phyloP scores from a whole-genome alignment of 2,329 filamentous ascomycete genomes.

The Hymenotorrendiella dingleyae region DNA sequence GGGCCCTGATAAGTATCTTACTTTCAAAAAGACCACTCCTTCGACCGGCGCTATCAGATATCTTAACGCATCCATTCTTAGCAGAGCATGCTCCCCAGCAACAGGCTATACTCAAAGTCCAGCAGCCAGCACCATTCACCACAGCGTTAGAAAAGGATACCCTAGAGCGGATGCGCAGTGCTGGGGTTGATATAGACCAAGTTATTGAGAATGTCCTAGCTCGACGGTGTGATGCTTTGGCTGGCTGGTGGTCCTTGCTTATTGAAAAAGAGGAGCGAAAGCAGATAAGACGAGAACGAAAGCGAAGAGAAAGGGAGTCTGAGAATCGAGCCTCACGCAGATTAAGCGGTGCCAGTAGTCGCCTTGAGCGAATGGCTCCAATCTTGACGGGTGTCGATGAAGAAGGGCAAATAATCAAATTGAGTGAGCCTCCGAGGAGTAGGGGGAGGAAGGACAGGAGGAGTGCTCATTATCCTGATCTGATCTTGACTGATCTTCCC shows the following conservation, averaged over 20 bases:
- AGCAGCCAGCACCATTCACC: slow-evolving; percentile 75
- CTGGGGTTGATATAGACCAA: slow-evolving; percentile 88
- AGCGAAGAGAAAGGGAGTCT: slow-evolving; percentile 75
- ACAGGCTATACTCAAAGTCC: slow-evolving; percentile 78
- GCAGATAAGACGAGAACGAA: slow-evolving; percentile 70
- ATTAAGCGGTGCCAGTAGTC: slow-evolving; percentile 83
- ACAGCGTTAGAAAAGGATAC: slow-evolving; percentile 87
- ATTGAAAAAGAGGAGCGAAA: slow-evolving; percentile 95
- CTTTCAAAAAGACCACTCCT: slow-evolving; percentile 86
- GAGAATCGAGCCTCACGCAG: slow-evolving; percentile 75
- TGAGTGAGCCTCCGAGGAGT: slow-evolving; percentile 55
- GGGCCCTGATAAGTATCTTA: slow-evolving; percentile 69
- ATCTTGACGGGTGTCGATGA: slow-evolving; percentile 74
- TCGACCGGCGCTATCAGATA: slow-evolving; percentile 75
- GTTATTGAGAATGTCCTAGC: slow-evolving; percentile 91
- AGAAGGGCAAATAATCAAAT: slow-evolving; percentile 48
- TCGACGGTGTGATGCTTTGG: slow-evolving; percentile 81
- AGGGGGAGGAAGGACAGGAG: slow-evolving; percentile 75
- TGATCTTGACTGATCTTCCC: slow-evolving; percentile 68
- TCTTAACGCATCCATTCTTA: slow-evolving; percentile 82
- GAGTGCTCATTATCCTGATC: slow-evolving; percentile 58
- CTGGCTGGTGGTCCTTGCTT: slow-evolving; percentile 93
- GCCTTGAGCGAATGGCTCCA: slow-evolving; percentile 74
- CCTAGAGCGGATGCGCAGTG: slow-evolving; percentile 83
- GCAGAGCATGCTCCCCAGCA: slow-evolving; percentile 82